phyloP scores from a whole-genome alignment of 2,329 filamentous ascomycete species.

The Cadophora gregata region DNA sequence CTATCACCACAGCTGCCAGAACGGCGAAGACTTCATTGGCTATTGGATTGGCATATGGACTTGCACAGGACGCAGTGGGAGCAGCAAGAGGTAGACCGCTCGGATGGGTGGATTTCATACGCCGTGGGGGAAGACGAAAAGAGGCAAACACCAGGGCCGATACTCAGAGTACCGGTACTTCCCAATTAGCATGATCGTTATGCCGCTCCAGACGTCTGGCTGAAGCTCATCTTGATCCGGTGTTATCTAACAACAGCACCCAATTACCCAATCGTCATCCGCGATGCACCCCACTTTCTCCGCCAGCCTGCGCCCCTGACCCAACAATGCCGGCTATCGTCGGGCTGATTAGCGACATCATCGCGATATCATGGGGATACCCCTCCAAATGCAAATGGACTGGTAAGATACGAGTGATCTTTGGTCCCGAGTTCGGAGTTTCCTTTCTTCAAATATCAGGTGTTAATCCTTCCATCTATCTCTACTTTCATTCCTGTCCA shows the following conservation, averaged over 20 bases:
- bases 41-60: conserved; percentile 80
- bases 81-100: conserved; percentile 73
- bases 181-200: conserved; percentile 6
- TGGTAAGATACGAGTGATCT: background rate
- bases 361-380: background rate
- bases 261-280: conserved; percentile 4
- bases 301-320: background rate
- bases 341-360: conserved; percentile 8
- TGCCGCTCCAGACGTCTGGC: background rate
- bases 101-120: conserved; percentile 68
- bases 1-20: conserved; percentile 74
- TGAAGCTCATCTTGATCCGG: conserved; percentile 15
- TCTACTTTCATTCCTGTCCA: background rate
- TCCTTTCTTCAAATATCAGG: conserved; percentile 8
- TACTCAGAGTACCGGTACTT: conserved; percentile 12
- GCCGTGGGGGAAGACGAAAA: conserved; percentile 50
- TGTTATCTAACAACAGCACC: background rate
- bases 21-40: conserved; percentile 82
- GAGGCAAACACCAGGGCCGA: conserved; percentile 9
- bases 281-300: background rate
- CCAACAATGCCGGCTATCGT: conserved; percentile 6
- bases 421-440: conserved; percentile 10
- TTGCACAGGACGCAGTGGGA: conserved; percentile 78
- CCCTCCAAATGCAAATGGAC: background rate
- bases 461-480: too few relatives aligned